These are phyloP conservation scores for Termitomyces sp. DNA, from an alignment of 768 basidiomycete species.

Conservation along the genomic window DNA sequence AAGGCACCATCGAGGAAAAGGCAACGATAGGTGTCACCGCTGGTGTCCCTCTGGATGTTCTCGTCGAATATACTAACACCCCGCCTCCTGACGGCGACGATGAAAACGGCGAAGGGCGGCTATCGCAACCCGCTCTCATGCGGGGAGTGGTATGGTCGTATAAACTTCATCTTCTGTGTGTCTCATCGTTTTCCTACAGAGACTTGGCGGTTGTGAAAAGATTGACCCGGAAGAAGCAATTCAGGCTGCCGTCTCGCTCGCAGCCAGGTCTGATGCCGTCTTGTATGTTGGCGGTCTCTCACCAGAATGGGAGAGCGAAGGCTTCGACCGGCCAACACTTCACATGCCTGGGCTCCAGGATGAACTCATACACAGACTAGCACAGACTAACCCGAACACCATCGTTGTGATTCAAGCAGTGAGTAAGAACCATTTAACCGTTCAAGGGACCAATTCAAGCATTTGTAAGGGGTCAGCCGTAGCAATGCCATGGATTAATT, in stretches of 20 bases:
- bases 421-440: conserved; percentile 13
- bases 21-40: conserved; percentile 40
- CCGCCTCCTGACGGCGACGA: conserved; percentile 39
- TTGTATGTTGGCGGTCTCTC: conserved; percentile 56
- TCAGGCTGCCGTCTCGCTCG: conserved; percentile 48
- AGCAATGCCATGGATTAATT: conserved; percentile 67
- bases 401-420: conserved; percentile 61
- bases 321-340: conserved; percentile 62
- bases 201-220: conserved; percentile 63
- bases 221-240: conserved; percentile 55
- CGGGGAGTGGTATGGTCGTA: conserved; percentile 51
- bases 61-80: conserved; percentile 65
- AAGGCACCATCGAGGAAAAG: conserved; percentile 64
- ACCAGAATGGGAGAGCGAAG: conserved; percentile 73
- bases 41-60: conserved; percentile 41
- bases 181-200: conserved; percentile 24
- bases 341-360: conserved; percentile 55
- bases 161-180: background rate
- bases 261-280: conserved; percentile 48
- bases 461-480: conserved; percentile 54
- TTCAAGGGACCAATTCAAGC: background rate
- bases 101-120: conserved; percentile 32
- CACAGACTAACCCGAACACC: conserved; percentile 49
- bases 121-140: conserved; percentile 64
- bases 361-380: conserved; percentile 48